Percentiles rank a stretch among this genome's conserved stretches.
Evolutionary conservation across 257 asterid genomes (phyloP).

Genomic region (Euphrasia confusa): DNA sequence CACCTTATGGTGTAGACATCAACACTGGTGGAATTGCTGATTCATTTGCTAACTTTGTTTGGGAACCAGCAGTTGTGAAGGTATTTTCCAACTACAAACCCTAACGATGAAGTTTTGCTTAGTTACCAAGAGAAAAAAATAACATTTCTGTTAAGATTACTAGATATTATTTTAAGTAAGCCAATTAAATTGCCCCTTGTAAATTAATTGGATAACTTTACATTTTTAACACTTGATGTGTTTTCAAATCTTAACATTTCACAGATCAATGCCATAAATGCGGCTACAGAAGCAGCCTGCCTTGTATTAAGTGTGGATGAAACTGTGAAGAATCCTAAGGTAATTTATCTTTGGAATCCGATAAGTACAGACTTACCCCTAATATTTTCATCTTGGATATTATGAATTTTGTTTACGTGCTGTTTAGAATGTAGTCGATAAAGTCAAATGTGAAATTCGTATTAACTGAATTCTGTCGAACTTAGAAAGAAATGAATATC

Average conservation of each 20-base stretch:
- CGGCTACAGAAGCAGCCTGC: slow-evolving; percentile 94
- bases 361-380: neutral
- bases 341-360: slow-evolving; percentile 22
- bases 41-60: slow-evolving; percentile 72
- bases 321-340: slow-evolving; percentile 88
- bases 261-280: slow-evolving; percentile 86
- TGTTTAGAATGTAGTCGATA: neutral
- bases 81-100: slow-evolving; percentile 23
- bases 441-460: neutral
- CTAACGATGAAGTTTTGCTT: neutral
- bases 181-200: neutral
- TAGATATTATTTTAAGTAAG: too few species aligned
- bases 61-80: slow-evolving; percentile 93
- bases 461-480: neutral
- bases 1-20: slow-evolving; percentile 50
- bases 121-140: neutral
- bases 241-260: slow-evolving; percentile 7
- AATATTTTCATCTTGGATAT: neutral
- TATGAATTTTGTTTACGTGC: neutral
- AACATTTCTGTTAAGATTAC: too few species aligned
- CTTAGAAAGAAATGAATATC: too few species aligned
- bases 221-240: neutral
- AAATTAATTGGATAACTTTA: neutral
- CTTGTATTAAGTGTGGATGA: slow-evolving; percentile 79
- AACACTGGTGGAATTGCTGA: slow-evolving; percentile 63